Evolutionary conservation across 1,284 basidiomycete species (phyloP), one percentile per base, ranked within the genome.

Genomic region (Sanghuangporus sanghuang): DNA sequence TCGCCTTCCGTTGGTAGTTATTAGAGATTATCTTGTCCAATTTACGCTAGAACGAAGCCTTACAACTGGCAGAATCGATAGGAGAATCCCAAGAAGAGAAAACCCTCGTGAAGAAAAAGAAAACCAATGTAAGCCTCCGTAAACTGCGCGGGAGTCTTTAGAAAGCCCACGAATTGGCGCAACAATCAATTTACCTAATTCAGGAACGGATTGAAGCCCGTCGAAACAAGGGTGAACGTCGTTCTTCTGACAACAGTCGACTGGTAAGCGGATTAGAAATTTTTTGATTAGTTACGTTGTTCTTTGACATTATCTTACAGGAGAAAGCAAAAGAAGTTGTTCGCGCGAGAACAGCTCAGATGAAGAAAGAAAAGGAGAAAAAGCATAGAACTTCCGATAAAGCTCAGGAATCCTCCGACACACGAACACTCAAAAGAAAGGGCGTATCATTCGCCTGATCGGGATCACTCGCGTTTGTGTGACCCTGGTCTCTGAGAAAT

Each of bases 241-340:
- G 35, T 21, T 36, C 60, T n/a, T 61, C 54, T 39, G 53, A 36
- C 59, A 49, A 57, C 52, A 55, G 46, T 42, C 44, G 56, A 27
- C 46, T 64, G 32, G 64, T 64, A 49, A 27, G 60, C 48, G 18
- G 9, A 35, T 52, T 12, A 27, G 14, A 23, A 2, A 23, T 52
- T 2, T 5, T 46, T 14, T 57, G 23, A 21, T 42, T 14, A 44
- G 11, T 23, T 32, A 36, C 35, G 16, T 57, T 18, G 14, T 27
- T 35, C 27, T 46, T 46, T 55, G n/a, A 56, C 35, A 11, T 14
- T 38, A 14, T 9, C 18, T 56, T 40, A 52, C 44, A 64, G 63
- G 54, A 55, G 46, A 56, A 64, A 49, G 64, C 64, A 16, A 64
- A 64, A 44, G 64, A 64, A 46, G 32, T 58, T 14, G 42, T 64